A percentile compares a stretch with the other conserved stretches of the same genome.
These are phyloP conservation scores for Dendrocalamus latiflorus DNA, from an alignment of 202 grass and related monocot genomes.

Conservation along the genomic window DNA sequence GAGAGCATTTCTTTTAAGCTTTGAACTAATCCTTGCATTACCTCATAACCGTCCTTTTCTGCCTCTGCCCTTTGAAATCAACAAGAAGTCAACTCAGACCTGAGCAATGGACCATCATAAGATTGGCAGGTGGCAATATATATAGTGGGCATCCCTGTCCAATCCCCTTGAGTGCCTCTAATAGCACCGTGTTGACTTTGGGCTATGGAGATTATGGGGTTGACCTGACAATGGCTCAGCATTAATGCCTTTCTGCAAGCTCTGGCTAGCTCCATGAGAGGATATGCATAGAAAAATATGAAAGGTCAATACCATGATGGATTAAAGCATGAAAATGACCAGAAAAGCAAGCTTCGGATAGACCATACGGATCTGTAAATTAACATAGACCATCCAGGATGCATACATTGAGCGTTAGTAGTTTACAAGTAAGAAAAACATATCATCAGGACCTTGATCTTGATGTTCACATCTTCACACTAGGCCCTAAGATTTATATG, in stretches of 20 bases:
- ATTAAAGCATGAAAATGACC: conserved; percentile 30
- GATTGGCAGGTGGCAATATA: conserved; percentile 28
- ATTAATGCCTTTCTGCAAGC: conserved; percentile 23
- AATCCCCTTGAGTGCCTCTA: conserved; percentile 45
- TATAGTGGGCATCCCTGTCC: conserved; percentile 32
- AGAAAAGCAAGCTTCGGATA: conserved; percentile 38
- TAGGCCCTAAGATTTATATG: background rate
- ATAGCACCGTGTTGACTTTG: conserved; percentile 35
- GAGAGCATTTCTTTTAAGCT: background rate
- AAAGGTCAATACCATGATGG: conserved; percentile 39
- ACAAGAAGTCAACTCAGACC: conserved; percentile 25
- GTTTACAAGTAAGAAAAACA: conserved; percentile 22
- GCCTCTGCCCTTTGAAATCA: conserved; percentile 9
- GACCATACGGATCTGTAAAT: conserved; percentile 49
- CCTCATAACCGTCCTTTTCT: background rate
- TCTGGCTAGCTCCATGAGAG: conserved; percentile 8
- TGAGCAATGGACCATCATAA: conserved; percentile 19
- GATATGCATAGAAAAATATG: conserved; percentile 40
- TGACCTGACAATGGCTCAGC: conserved; percentile 35
- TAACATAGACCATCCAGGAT: conserved; percentile 16
- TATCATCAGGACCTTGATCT: conserved; percentile 6
- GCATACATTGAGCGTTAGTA: conserved; percentile 17
- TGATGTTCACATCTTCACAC: background rate
- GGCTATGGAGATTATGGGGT: conserved; percentile 26
- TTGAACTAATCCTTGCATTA: conserved; percentile 22